Evolutionary conservation across 257 asterid species (phyloP).

Genomic region (Solanum sparsipilum): DNA sequence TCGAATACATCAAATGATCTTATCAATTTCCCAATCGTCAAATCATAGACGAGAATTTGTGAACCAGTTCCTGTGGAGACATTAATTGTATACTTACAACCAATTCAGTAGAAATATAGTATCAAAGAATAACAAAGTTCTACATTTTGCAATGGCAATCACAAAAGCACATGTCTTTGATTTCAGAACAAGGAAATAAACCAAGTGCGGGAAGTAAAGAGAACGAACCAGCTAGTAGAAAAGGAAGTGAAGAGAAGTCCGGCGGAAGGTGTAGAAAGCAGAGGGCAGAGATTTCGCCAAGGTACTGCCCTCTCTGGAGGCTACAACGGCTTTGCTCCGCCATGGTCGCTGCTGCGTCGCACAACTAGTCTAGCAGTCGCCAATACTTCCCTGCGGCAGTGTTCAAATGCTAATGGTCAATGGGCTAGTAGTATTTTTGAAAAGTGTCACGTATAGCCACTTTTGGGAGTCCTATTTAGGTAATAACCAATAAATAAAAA

Average conservation of each 20-base stretch:
- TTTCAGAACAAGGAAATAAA: not conserved
- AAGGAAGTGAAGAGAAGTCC: slow-evolving; percentile 42
- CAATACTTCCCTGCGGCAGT: not conserved
- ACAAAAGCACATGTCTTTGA: not conserved
- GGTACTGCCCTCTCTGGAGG: slow-evolving; percentile 54
- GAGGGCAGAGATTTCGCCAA: slow-evolving; percentile 91
- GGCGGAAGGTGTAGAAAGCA: slow-evolving; percentile 69
- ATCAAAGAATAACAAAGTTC: not conserved
- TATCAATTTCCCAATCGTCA: slow-evolving; percentile 29
- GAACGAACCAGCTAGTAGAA: slow-evolving; percentile 67
- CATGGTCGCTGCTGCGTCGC: slow-evolving; percentile 4
- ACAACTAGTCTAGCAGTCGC: not conserved
- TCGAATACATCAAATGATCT: slow-evolving; percentile 63
- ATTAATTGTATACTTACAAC: not conserved
- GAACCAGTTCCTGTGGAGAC: slow-evolving; percentile 75
- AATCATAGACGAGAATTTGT: slow-evolving; percentile 56
- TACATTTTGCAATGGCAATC: not conserved
- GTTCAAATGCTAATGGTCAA: not conserved
- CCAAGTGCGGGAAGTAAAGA: not conserved
- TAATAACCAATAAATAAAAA: not conserved
- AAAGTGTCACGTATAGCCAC: not conserved
- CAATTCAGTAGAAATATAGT: not conserved
- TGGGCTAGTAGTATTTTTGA: not conserved
- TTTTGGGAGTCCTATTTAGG: not conserved
- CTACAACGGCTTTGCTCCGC: slow-evolving; percentile 14